Evolutionary conservation across 805 yeast species (phyloP).

Genomic region (Zygosaccharomyces bisporus): DNA sequence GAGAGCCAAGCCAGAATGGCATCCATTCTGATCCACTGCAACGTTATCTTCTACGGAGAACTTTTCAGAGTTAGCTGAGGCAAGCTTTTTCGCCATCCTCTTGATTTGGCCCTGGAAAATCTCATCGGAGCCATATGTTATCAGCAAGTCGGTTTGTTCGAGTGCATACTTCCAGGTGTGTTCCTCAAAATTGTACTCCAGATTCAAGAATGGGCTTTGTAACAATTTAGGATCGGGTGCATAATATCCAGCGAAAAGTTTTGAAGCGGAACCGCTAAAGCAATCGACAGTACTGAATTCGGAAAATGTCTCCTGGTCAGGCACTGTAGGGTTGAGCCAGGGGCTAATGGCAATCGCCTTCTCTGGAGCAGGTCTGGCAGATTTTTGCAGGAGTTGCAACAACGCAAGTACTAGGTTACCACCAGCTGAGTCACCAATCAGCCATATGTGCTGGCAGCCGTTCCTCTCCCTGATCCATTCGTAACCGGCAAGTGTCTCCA

Average conservation of each 20-base stretch:
- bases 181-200: slow-evolving; percentile 21
- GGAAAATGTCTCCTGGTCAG: slow-evolving; percentile 8
- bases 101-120: slow-evolving; percentile 22
- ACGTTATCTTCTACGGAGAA: slow-evolving; percentile 11
- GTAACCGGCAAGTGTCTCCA: slow-evolving; percentile 17
- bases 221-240: slow-evolving; percentile 3
- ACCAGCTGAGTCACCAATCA: slow-evolving; percentile 33
- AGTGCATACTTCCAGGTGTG: slow-evolving; percentile 19
- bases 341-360: slow-evolving; percentile 28
- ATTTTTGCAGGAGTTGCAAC: slow-evolving; percentile 13
- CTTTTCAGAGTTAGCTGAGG: neutral
- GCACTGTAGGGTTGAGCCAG: slow-evolving; percentile 26
- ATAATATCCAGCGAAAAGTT: slow-evolving; percentile 12
- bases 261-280: slow-evolving; percentile 13
- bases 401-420: slow-evolving; percentile 23
- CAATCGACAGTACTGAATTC: slow-evolving; percentile 1
- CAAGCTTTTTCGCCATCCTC: slow-evolving; percentile 12
- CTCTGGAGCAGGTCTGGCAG: slow-evolving; percentile 13
- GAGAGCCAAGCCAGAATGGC: slow-evolving; percentile 20
- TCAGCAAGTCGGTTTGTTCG: slow-evolving; percentile 9
- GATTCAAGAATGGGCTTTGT: slow-evolving; percentile 16
- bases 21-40: slow-evolving; percentile 14
- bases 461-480: slow-evolving; percentile 10
- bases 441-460: slow-evolving; percentile 14
- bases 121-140: slow-evolving; percentile 27